Base-by-base conservation (phyloP, 148 eudicot genomes). In the Rhododendron vialii region DNA sequence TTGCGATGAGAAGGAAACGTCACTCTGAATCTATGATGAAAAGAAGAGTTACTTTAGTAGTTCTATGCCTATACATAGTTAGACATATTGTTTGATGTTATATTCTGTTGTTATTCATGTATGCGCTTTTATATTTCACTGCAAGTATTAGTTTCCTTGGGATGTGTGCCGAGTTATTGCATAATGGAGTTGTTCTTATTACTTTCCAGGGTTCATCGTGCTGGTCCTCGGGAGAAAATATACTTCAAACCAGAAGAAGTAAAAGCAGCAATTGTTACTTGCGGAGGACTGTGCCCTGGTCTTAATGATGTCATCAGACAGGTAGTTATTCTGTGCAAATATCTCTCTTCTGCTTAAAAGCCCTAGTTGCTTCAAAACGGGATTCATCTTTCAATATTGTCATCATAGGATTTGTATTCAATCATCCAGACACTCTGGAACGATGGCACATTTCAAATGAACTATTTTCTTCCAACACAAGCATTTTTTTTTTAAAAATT, bases 221-320 rank as follows among this genome's bases (percentile, higher is more conserved):
- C 98, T 89, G 99, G 99, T 78, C 99, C 99, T 74, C 92, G 99
- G 47, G 98, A 96, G 88, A 85, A 93, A 85, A 96, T 96, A 92
- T 97, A 93, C 89, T 97, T 94, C 84, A 95, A 85, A 86, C 99
- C 99, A 5, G 99, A 97, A 93, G 93, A 97, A 81, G 99, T 97
- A 53, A 97, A 97, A 88, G 99, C 99, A 74, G 99, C 98, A 83
- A 97, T 97, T 89, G 92, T 97, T 41, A 97, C 99, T 63, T 97
- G 99, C 87, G 99, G 99, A 36, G 99, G 99, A 71, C 96, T 97
- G 77, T 97, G 99, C 85, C 99, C 99, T 75, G 99, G 99, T 63
- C 96, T 97, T 71, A 97, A 97, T 87, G 99, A 97, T 87, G 99
- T 97, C 84, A 95, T 97, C 84, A 91, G 99, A 89, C 99, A 97